Evolutionary conservation across 768 basidiomycete species (phyloP).

Genomic region (Amanita rubescens): DNA sequence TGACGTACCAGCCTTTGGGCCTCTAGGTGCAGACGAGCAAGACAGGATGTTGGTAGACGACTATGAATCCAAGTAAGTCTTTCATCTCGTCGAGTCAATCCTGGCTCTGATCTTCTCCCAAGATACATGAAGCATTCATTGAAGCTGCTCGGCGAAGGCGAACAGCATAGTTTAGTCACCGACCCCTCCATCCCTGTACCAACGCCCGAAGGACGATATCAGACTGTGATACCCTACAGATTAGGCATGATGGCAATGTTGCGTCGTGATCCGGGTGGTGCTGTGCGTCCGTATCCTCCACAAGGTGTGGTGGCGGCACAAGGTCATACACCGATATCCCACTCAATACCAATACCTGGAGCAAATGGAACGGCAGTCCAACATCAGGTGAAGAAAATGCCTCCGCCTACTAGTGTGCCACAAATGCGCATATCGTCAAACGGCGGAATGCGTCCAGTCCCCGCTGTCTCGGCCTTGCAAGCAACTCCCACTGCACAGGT

Average conservation of each 20-base stretch:
- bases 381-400: constrained; percentile 56
- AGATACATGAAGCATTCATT: constrained; percentile 52
- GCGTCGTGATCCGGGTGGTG: constrained; percentile 26
- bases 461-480: constrained; percentile 24
- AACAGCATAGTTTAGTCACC: constrained; percentile 42
- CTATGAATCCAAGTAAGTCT: constrained; percentile 45
- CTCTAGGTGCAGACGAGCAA: constrained; percentile 59
- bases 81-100: constrained; percentile 6
- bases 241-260: constrained; percentile 30
- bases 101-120: not conserved
- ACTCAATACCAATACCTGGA: constrained; percentile 4
- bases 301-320: constrained; percentile 10
- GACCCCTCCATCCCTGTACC: constrained; percentile 41
- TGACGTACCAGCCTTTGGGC: constrained; percentile 46
- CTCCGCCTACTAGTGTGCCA: constrained; percentile 43
- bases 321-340: not conserved
- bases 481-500: constrained; percentile 13
- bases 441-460: constrained; percentile 43
- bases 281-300: constrained; percentile 20
- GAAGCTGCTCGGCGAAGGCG: constrained; percentile 48
- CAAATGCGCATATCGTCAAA: constrained; percentile 60
- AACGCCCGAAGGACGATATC: constrained; percentile 42
- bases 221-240: constrained; percentile 42
- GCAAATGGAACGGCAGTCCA: constrained; percentile 46
- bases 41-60: constrained; percentile 68